Conservation (phyloP, 371 early-diverging fungal genomes). For the Mortierella sp. region DNA sequence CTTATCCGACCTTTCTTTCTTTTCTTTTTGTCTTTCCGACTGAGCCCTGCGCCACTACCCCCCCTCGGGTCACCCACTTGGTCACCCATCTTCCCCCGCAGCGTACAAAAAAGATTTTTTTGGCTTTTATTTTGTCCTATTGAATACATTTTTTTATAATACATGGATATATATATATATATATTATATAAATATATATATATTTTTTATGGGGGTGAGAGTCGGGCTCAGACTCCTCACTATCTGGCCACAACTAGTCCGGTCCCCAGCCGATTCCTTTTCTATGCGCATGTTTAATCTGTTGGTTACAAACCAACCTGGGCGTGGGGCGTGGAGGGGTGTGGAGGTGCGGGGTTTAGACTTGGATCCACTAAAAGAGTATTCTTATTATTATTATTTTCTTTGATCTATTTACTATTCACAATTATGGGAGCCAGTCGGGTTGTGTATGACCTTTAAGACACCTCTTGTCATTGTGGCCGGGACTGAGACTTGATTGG, state of each 20-base stretch:
- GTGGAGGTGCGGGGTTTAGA: too few species aligned
- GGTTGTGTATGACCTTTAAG: neutral
- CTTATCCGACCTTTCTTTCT: neutral
- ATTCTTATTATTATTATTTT: neutral
- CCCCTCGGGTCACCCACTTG: conserved; percentile 10
- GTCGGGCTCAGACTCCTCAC: neutral
- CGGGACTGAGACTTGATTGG: too few species aligned
- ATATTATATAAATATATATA: too few species aligned
- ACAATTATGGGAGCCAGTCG: neutral
- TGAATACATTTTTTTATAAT: too few species aligned
- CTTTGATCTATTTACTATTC: neutral
- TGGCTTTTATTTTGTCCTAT: too few species aligned
- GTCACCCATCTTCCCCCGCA: neutral
- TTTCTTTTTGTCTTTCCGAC: neutral
- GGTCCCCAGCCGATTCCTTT: neutral
- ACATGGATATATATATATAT: too few species aligned
- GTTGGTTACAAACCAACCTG: neutral
- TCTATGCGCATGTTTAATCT: neutral
- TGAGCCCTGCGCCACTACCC: conserved; percentile 8
- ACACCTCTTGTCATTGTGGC: neutral
- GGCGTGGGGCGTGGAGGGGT: neutral
- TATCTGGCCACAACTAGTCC: neutral
- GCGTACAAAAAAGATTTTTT: too few species aligned
- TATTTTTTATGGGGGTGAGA: neutral
- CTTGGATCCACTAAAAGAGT: too few species aligned